These are phyloP conservation scores for Mycena citricolor DNA, from an alignment of 1,284 basidiomycete species.

Conservation along the genomic window DNA sequence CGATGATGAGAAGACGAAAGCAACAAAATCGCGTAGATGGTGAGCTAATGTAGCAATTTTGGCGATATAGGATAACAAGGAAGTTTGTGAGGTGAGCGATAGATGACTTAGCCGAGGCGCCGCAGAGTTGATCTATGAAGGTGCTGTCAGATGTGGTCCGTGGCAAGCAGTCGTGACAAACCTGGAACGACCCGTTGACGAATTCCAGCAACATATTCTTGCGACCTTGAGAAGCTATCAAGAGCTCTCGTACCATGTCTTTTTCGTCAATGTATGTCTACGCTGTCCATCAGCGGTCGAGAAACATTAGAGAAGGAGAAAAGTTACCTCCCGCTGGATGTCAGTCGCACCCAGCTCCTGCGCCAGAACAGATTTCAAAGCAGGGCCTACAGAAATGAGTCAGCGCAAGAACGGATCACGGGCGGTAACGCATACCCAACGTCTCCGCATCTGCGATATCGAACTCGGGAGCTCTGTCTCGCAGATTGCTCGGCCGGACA, in stretches of 20 bases:
- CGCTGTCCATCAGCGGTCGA: background rate
- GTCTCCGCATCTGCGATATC: conserved; percentile 67
- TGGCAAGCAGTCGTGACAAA: conserved; percentile 26
- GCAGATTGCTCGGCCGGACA: conserved; percentile 48
- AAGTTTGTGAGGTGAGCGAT: conserved; percentile 59
- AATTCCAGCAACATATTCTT: conserved; percentile 58
- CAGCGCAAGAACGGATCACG: background rate
- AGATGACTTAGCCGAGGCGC: conserved; percentile 64
- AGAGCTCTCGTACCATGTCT: conserved; percentile 70
- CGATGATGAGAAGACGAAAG: conserved; percentile 37
- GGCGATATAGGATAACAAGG: conserved; percentile 60
- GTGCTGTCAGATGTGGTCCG: background rate
- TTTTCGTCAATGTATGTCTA: conserved; percentile 71
- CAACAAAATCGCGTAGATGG: conserved; percentile 61
- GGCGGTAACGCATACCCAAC: conserved; percentile 47
- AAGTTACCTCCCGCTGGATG: conserved; percentile 35
- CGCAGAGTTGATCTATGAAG: conserved; percentile 45
- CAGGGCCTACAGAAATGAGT: conserved; percentile 41
- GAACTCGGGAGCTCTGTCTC: conserved; percentile 43
- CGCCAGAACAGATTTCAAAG: conserved; percentile 40
- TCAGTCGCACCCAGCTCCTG: conserved; percentile 27
- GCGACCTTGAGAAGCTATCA: conserved; percentile 71
- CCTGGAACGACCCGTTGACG: conserved; percentile 37
- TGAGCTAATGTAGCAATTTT: conserved; percentile 55
- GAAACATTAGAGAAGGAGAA: background rate